A percentile compares a stretch with the other conserved stretches of the same genome.
Conservation (phyloP, 2,329 filamentous ascomycete species). For the Dactylellina sp. region DNA sequence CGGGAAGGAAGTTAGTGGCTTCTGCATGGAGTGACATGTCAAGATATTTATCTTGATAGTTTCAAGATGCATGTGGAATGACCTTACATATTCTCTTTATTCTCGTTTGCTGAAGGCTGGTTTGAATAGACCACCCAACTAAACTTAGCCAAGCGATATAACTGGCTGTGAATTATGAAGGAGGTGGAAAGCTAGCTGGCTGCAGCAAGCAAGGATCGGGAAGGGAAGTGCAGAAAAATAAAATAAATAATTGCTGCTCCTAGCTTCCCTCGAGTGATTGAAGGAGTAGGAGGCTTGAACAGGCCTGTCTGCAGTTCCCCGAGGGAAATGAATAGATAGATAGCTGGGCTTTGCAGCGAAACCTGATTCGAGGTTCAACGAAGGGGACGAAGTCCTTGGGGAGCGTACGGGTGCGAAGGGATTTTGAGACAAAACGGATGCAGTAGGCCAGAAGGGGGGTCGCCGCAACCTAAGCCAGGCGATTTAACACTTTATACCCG, state of each 20-base stretch:
- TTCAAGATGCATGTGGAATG: constrained; percentile 50
- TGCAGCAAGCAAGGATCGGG: constrained; percentile 51
- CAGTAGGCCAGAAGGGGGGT: constrained; percentile 18
- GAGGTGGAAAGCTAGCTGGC: constrained; percentile 35
- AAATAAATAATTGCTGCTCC: constrained; percentile 1
- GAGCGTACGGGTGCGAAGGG: constrained; percentile 8
- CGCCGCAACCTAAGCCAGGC: constrained; percentile 7
- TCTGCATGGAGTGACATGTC: constrained; percentile 31
- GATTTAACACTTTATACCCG: constrained; percentile 37
- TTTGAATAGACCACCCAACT: constrained; percentile 12
- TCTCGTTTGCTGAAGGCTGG: constrained; percentile 19
- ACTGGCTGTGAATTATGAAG: constrained; percentile 10
- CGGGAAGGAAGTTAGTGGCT: constrained; percentile 34
- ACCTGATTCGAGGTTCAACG: constrained; percentile 35
- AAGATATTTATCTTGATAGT: constrained; percentile 45
- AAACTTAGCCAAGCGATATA: constrained; percentile 18
- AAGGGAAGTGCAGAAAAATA: constrained; percentile 1
- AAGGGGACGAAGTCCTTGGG: neutral
- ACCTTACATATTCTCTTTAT: constrained; percentile 26
- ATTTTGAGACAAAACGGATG: constrained; percentile 45
- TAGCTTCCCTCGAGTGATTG: constrained; percentile 44
- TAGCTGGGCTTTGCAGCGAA: neutral
- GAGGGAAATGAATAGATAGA: constrained; percentile 4
- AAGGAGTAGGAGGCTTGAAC: constrained; percentile 15
- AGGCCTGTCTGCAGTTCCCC: neutral